Evolutionary conservation across 257 asterid genomes (phyloP).

Genomic region (Verbena officinalis): DNA sequence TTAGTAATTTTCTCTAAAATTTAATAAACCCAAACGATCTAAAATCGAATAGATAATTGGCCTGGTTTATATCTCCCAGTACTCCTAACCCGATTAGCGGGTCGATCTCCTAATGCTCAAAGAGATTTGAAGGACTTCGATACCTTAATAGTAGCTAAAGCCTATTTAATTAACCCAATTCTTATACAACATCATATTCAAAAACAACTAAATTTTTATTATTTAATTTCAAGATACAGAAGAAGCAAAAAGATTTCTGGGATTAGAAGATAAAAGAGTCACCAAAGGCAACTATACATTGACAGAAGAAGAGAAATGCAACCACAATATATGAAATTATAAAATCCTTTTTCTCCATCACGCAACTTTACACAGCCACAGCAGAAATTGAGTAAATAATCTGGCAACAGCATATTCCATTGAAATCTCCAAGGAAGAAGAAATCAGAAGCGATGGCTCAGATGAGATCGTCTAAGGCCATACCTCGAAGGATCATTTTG

Average conservation of each 20-base stretch:
- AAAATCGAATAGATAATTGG: no score
- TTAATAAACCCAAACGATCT: no score
- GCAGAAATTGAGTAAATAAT: constrained; percentile 8
- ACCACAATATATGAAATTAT: constrained; percentile 6
- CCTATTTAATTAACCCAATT: no score
- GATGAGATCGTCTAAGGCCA: constrained; percentile 17
- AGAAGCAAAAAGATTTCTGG: not conserved
- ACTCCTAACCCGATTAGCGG: no score
- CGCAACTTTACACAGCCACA: constrained; percentile 33
- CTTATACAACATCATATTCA: constrained; percentile 15
- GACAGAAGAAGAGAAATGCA: constrained; percentile 10
- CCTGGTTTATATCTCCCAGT: no score
- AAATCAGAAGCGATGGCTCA: no score
- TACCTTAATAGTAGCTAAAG: no score
- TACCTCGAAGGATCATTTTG: constrained; percentile 35
- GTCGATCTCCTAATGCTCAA: no score
- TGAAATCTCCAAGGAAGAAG: constrained; percentile 21
- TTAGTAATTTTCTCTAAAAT: no score
- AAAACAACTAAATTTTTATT: constrained; percentile 23
- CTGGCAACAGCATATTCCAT: constrained; percentile 16
- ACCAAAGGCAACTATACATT: not conserved
- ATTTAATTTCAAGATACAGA: constrained; percentile 15
- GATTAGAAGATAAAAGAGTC: constrained; percentile 11
- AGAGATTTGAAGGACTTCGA: no score
- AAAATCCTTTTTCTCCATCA: constrained; percentile 28